Percentiles rank a stretch among this genome's conserved stretches.
Conservation (phyloP, 176 grass and related monocot genomes). For the Paspalum vaginatum region DNA sequence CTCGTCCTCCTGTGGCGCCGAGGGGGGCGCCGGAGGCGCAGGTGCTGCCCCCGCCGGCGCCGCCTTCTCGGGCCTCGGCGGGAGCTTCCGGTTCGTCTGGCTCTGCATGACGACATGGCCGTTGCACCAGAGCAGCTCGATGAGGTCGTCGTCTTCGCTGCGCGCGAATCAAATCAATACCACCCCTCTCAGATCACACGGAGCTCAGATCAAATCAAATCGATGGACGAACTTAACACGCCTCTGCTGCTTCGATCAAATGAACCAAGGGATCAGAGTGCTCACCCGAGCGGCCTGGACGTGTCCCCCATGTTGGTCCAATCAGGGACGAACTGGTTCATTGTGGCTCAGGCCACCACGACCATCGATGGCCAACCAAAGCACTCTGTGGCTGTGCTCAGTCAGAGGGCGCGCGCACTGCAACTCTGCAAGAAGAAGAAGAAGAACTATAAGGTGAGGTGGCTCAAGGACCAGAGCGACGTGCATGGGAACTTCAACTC, state of each 20-base stretch:
- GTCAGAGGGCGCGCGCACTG: background rate
- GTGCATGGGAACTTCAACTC: background rate
- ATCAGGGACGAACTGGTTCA: conserved; percentile 70
- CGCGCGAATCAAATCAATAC: no score
- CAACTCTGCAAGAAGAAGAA: background rate
- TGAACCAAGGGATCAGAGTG: conserved; percentile 2
- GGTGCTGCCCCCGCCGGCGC: background rate
- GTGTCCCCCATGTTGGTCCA: conserved; percentile 63
- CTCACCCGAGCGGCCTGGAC: conserved; percentile 53
- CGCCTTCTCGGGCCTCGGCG: conserved; percentile 42
- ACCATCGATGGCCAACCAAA: background rate
- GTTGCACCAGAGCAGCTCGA: conserved; percentile 85
- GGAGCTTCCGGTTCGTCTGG: conserved; percentile 60
- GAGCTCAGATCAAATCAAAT: no score
- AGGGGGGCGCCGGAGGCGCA: background rate
- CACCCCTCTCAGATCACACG: no score
- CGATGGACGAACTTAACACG: no score
- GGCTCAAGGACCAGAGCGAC: background rate
- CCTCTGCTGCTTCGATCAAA: no score
- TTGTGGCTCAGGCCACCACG: conserved; percentile 49
- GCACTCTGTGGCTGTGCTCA: background rate
- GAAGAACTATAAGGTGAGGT: background rate
- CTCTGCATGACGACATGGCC: conserved; percentile 87
- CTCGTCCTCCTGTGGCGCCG: conserved; percentile 55
- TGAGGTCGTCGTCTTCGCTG: conserved; percentile 73